These are phyloP conservation scores for Boeremia lycopersici DNA, from an alignment of 2,329 filamentous ascomycete species.

Conservation along the genomic window DNA sequence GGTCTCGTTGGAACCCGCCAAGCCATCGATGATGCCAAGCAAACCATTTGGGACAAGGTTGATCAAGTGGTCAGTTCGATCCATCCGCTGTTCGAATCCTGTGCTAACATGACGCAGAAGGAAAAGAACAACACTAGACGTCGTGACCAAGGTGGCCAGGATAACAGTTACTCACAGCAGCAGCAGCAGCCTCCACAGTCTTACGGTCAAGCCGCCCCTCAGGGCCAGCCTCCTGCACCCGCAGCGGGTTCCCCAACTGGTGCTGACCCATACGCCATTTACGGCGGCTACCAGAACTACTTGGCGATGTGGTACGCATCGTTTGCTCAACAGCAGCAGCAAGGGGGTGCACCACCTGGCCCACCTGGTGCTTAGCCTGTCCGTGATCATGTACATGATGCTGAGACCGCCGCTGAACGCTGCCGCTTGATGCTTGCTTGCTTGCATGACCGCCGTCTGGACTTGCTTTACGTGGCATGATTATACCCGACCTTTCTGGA, in stretches of 20 bases:
- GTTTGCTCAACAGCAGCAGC: constrained; percentile 58
- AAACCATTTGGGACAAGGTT: constrained; percentile 88
- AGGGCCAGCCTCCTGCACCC: constrained; percentile 35
- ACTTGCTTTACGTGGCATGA: constrained; percentile 37
- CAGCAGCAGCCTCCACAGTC: constrained; percentile 46
- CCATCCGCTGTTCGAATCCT: background rate
- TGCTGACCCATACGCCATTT: constrained; percentile 69
- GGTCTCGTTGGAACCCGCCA: constrained; percentile 79
- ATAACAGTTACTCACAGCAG: constrained; percentile 56
- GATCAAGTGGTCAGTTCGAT: constrained; percentile 75
- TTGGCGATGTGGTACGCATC: constrained; percentile 82
- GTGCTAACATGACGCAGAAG: constrained; percentile 47
- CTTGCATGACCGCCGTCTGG: constrained; percentile 46
- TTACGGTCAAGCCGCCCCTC: constrained; percentile 44
- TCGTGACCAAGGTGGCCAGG: constrained; percentile 48
- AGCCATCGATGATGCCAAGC: constrained; percentile 80
- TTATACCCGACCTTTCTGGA: constrained; percentile 26
- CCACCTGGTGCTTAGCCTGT: constrained; percentile 45
- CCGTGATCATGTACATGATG: constrained; percentile 45
- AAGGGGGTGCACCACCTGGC: constrained; percentile 37
- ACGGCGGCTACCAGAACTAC: constrained; percentile 83
- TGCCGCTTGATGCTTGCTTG: constrained; percentile 45
- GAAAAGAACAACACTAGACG: constrained; percentile 54
- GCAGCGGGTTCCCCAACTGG: constrained; percentile 57
- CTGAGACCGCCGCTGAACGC: constrained; percentile 46